phyloP scores from a whole-genome alignment of 352 stramenopile species.

The Blastocystis sp. region DNA sequence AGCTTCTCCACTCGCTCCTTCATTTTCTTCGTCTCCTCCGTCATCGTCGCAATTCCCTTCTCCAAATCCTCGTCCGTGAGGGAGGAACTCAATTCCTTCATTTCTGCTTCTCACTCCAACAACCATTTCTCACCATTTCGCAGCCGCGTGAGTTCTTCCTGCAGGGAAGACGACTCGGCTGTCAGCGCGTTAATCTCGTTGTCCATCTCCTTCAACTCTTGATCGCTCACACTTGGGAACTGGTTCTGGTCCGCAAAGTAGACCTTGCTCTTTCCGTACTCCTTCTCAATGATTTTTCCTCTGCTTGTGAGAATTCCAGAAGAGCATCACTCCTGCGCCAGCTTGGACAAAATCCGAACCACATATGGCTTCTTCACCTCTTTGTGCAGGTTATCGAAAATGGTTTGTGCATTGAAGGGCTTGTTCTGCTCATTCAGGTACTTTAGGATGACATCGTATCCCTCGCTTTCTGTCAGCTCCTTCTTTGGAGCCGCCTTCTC shows the following conservation, averaged over 20 bases:
- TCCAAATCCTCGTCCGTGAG: slow-evolving; percentile 43
- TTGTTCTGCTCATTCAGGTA: slow-evolving; percentile 68
- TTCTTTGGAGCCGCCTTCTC: slow-evolving; percentile 31
- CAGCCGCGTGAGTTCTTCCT: slow-evolving; percentile 19
- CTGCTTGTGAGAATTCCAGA: neutral
- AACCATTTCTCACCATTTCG: neutral
- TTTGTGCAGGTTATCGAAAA: slow-evolving; percentile 65
- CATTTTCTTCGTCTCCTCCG: slow-evolving; percentile 37
- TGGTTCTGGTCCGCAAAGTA: slow-evolving; percentile 65
- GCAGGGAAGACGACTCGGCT: neutral
- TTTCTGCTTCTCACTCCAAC: slow-evolving; percentile 15
- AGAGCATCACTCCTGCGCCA: slow-evolving; percentile 26
- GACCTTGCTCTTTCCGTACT: slow-evolving; percentile 62
- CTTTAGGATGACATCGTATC: slow-evolving; percentile 32
- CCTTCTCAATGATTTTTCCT: slow-evolving; percentile 67
- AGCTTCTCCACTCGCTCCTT: slow-evolving; percentile 23
- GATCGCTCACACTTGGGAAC: slow-evolving; percentile 24
- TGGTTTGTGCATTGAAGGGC: slow-evolving; percentile 55
- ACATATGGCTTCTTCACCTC: slow-evolving; percentile 51
- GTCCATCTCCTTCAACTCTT: slow-evolving; percentile 58
- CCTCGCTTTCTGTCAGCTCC: slow-evolving; percentile 54
- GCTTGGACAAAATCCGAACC: slow-evolving; percentile 39
- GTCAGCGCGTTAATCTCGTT: slow-evolving; percentile 29
- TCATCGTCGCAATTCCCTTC: slow-evolving; percentile 48
- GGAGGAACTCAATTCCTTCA: slow-evolving; percentile 59